A percentile compares a stretch with the other conserved stretches of the same genome.
These are phyloP conservation scores for Chenopodium formosanum DNA, from an alignment of 148 eudicot genomes.

Conservation along the genomic window DNA sequence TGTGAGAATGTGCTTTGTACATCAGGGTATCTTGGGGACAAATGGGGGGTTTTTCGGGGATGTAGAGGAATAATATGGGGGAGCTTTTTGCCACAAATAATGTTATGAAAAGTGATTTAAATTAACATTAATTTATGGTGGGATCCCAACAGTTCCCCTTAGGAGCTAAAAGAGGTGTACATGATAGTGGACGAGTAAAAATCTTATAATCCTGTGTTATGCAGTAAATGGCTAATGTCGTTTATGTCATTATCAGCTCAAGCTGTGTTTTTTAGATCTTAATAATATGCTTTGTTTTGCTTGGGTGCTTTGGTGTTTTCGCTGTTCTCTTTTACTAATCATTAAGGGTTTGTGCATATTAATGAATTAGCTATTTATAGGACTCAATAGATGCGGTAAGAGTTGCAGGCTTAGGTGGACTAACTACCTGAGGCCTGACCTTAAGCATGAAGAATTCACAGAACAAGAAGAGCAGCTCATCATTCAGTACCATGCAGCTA, in stretches of 20 bases:
- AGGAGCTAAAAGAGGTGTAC: no score
- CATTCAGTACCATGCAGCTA: constrained; percentile 64
- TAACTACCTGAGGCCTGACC: constrained; percentile 93
- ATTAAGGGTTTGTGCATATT: not conserved
- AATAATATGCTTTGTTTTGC: not conserved
- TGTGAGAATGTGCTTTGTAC: no score
- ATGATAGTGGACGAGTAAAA: no score
- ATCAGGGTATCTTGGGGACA: no score
- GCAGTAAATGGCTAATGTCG: not conserved
- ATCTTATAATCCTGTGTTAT: not conserved
- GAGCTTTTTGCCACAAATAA: no score
- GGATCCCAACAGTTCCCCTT: no score
- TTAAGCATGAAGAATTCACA: constrained; percentile 77
- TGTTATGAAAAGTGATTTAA: no score
- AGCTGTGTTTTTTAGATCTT: not conserved
- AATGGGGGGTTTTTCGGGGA: no score
- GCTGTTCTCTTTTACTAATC: not conserved
- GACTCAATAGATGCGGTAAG: constrained; percentile 95
- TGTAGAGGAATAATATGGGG: no score
- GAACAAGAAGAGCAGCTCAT: constrained; percentile 88
- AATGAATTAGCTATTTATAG: constrained; percentile 30
- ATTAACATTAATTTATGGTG: no score
- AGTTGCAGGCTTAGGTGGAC: constrained; percentile 98
- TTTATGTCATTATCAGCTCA: not conserved
- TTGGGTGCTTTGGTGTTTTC: not conserved